Base-by-base conservation (phyloP, 2,329 filamentous ascomycete genomes). In the Phyllosticta capitalensis region DNA sequence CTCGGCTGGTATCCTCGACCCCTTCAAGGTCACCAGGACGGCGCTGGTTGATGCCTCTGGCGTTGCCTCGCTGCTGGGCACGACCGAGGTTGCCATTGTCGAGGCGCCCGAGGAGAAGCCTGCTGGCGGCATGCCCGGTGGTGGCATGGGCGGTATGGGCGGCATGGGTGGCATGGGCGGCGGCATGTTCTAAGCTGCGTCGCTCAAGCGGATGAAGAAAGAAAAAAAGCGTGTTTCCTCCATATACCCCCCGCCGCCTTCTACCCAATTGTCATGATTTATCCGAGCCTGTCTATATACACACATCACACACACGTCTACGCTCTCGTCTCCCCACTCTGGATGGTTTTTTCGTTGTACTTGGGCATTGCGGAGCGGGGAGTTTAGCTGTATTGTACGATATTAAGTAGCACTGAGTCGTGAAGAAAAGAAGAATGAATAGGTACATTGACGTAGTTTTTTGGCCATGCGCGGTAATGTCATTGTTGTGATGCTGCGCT, bases 11-110 rank as follows among this genome's bases (percentile, higher is more conserved):
- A 99, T 99, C 76, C 88, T 99, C 62, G 94, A 99, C 75, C 94
- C 94, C 65, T 89, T 99, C 83, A 99, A 99, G 89, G 94, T 99
- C 68, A 94, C 99, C 72, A 91, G 94, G 70, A 99, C 94, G 64
- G 92, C 90, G 71, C 87, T 99, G 61, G 84, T 92, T 70, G 94
- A 99, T 70, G 94, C 94, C 68, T 92, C 88, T 72, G 94, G 94
- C 78, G 94, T 99, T 69, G 94, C 94, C 58, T 97, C 92, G 58
- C 85, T 99, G 63, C 88, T 99, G 63, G 94, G 94, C 73, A 99
- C 94, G 65, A 99, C 94, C 62, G 94, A 99, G 80, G 94, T 97
- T 61, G 92, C 94, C 66, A 96, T 99, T 65, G 92, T 96, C 56
- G 94, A 99, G 75, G 94, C 92, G 58, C 83, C 90, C 58, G 92